A percentile compares a stretch with the other conserved stretches of the same genome.
Evolutionary conservation across 495 filamentous ascomycete species (phyloP).

Genomic region (Friedmanniomyces simplex): DNA sequence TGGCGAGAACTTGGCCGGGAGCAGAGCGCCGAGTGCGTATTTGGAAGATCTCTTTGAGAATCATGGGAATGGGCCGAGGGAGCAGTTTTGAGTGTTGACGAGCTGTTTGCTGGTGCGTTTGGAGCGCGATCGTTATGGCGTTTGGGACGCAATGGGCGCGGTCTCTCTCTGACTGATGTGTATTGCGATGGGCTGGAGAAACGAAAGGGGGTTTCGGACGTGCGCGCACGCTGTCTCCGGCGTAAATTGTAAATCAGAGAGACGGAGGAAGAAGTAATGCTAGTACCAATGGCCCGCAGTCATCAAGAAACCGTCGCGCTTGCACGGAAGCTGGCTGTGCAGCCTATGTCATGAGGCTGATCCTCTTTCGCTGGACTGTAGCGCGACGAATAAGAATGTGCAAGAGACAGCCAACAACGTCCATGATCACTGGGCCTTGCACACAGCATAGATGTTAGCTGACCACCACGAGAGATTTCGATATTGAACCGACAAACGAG

Average conservation of each 20-base stretch:
- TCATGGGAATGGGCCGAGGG: conserved; percentile 36
- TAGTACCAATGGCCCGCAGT: not conserved
- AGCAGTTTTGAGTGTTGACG: conserved; percentile 20
- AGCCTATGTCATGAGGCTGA: not conserved
- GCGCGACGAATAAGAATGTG: too few species aligned
- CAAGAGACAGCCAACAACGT: too few species aligned
- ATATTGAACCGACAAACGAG: too few species aligned
- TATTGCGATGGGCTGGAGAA: too few species aligned
- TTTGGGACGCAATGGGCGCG: too few species aligned
- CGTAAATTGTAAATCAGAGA: not conserved
- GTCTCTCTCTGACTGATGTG: not conserved
- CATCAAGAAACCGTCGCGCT: not conserved
- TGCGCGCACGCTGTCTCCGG: too few species aligned
- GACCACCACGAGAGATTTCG: too few species aligned
- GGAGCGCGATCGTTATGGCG: not conserved
- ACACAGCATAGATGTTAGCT: too few species aligned
- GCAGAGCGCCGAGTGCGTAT: conserved; percentile 80
- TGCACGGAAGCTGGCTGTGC: not conserved
- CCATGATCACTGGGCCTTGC: too few species aligned
- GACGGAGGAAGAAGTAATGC: not conserved
- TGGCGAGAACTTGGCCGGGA: conserved; percentile 35
- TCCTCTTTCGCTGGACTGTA: too few species aligned
- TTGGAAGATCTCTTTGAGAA: conserved; percentile 85
- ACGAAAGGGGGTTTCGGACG: too few species aligned
- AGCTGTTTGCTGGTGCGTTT: not conserved